Base-by-base conservation (phyloP, 305 asterid species). In the Plantago lanceolata region DNA sequence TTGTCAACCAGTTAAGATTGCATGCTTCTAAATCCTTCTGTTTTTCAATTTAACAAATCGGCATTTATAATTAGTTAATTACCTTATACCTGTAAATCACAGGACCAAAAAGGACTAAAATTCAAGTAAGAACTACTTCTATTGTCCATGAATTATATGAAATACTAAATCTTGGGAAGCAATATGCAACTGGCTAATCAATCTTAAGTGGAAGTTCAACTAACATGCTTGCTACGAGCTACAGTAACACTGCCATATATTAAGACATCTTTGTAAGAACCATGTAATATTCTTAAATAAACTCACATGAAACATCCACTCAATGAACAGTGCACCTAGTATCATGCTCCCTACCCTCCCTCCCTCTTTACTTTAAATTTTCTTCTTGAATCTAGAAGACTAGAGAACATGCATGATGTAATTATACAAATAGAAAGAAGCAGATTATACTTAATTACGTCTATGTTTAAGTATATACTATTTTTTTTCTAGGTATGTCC, bases 1-100 rank as follows among this genome's bases (percentile, higher is more conserved):
- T 87, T 59, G 71, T 87, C 43, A 81, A 82, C 80, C 87, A 80
- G 94, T 87, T 68, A 79, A 73, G 78, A 65, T 13, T 2, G 9
- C 7, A 43, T 4, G 24, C 43, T 5, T 29, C 56, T 33, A 18
- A 3, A 6, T 17, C 8, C 26, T 63, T 7, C 17, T 19, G 18
- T 31, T 8, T 15, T 21, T 9, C 33, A 3, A 40, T 15, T 19
- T 26, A 44, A 18, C 29, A 59, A 47, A 21, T 14, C 13, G 18
- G 43, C 14, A 61, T 61, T 6, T 43, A 12, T 14, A 61, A 9
- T 43, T 5, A 17, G 19, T n/a, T n/a, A n/a, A n/a, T n/a, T n/a
- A n/a, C n/a, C 5, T 35, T 60, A 20, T 45, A 21, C 55, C 18
- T 17, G 3, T 18, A 31, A 35, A 12, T 37, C 63, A 31, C 33